Conservation (phyloP, 140 eudicot species). For the Artemisia princeps region DNA sequence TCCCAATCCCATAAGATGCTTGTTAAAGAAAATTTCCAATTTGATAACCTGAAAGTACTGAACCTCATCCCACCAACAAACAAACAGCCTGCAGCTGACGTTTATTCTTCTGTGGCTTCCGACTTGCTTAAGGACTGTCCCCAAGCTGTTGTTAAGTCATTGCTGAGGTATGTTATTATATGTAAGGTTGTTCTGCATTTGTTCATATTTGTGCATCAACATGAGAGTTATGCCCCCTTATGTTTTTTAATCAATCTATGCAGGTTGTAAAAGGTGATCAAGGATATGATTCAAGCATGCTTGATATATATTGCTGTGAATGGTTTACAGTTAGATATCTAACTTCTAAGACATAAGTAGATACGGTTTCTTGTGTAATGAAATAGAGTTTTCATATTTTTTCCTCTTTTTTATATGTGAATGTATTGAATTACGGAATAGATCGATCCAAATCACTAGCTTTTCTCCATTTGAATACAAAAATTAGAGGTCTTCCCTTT, state of each 20-base stretch:
- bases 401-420: too few relatives aligned
- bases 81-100: conserved; percentile 1
- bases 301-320: too few relatives aligned
- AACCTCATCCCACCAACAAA: conserved; percentile 27
- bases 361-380: too few relatives aligned
- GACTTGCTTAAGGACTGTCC: conserved; percentile 21
- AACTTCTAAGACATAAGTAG: too few relatives aligned
- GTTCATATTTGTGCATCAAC: background rate
- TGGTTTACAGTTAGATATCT: too few relatives aligned
- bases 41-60: conserved; percentile 20
- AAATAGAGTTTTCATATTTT: too few relatives aligned
- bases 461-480: too few relatives aligned
- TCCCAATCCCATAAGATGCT: conserved; percentile 6
- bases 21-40: conserved; percentile 19
- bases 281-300: background rate
- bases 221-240: too few relatives aligned
- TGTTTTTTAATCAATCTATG: background rate
- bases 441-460: too few relatives aligned
- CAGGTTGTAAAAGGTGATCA: background rate
- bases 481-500: too few relatives aligned
- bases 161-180: conserved; percentile 1
- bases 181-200: background rate
- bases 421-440: too few relatives aligned
- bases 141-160: conserved; percentile 3
- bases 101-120: conserved; percentile 4